These are phyloP conservation scores for Bacidia rubella DNA, from an alignment of 495 filamentous ascomycete genomes.

Conservation along the genomic window DNA sequence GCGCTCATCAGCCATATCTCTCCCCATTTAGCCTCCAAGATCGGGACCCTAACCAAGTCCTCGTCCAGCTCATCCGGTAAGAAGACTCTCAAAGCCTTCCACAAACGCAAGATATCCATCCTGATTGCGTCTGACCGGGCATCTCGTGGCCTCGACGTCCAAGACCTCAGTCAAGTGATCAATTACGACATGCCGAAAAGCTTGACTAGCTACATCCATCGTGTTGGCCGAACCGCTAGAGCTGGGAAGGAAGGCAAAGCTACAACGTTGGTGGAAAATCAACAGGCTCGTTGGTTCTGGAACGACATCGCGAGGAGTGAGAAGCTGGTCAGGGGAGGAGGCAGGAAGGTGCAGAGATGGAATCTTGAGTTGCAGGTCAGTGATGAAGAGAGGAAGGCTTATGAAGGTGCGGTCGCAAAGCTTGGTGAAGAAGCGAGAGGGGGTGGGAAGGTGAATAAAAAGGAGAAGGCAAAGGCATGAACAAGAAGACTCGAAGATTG, in stretches of 20 bases:
- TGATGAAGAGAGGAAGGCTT: conserved; percentile 41
- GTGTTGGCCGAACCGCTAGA: conserved; percentile 81
- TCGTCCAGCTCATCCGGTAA: conserved; percentile 50
- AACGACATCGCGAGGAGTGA: conserved; percentile 49
- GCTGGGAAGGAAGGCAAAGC: conserved; percentile 65
- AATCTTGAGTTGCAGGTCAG: conserved; percentile 29
- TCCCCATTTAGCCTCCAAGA: conserved; percentile 39
- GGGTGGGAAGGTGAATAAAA: neutral
- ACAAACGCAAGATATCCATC: conserved; percentile 48
- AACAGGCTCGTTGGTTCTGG: conserved; percentile 80
- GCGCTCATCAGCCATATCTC: conserved; percentile 59
- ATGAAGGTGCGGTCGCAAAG: conserved; percentile 42
- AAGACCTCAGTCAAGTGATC: conserved; percentile 65
- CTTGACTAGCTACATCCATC: conserved; percentile 75
- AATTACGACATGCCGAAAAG: conserved; percentile 88
- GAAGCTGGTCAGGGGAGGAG: conserved; percentile 29
- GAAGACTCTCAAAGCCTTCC: conserved; percentile 50
- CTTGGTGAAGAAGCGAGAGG: conserved; percentile 29
- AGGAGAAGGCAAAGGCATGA: neutral
- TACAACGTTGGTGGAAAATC: conserved; percentile 66
- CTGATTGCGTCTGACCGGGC: conserved; percentile 87
- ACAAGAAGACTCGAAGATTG: neutral
- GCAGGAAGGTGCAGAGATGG: conserved; percentile 30
- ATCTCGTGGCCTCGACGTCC: conserved; percentile 81
- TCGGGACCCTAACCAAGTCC: conserved; percentile 63